Base-by-base conservation (phyloP, 257 asterid genomes). In the Coffea eugenioides region DNA sequence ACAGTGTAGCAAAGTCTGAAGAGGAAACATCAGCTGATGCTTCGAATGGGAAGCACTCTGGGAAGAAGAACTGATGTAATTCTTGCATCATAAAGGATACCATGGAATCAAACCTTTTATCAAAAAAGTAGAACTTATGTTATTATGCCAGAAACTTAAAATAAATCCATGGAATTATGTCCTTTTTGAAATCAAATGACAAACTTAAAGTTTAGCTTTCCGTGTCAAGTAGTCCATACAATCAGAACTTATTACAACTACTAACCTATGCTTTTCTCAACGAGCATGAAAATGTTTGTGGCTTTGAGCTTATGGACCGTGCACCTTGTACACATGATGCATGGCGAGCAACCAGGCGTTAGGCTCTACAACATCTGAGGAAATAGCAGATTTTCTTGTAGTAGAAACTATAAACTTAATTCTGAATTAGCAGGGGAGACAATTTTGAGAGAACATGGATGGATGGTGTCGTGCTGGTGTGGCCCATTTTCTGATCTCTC, bases 31-130 rank as follows among this genome's bases (percentile, higher is more conserved):
- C 91, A 43, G 69, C 86, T 46, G 79, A 45, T n/a, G 75, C 85
- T 77, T 86, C 94, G 25, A 87, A 86, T 14, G 92, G 83, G 87
- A 88, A 84, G 81, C 89, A 90, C 20, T 73, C 83, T 10, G 68
- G 73, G 8, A 78, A 81, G 75, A 83, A 59, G 75, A 83, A 59
- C 69, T 74, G 86, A 83, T 74, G 52, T 65, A 43, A 14, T 34
- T 25, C 36, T 64, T 43, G 67, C 48, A n/a, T 43, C n/a, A 9
- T 62, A 45, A 14, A 12, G 62, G 73, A 10, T 43, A 41, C 62
- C 59, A 41, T 61, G 79, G 71, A 76, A n/a, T 23, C n/a, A 41
- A 62, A 46, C 69, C 6, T 8, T 21, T n/a, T 61, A 39, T 45
- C 18, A 5, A 39, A 57, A 75, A 57, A 4, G 43, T 69, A 73